Base-by-base conservation (phyloP, 2,329 filamentous ascomycete genomes). In the Penicillium oxalicum region DNA sequence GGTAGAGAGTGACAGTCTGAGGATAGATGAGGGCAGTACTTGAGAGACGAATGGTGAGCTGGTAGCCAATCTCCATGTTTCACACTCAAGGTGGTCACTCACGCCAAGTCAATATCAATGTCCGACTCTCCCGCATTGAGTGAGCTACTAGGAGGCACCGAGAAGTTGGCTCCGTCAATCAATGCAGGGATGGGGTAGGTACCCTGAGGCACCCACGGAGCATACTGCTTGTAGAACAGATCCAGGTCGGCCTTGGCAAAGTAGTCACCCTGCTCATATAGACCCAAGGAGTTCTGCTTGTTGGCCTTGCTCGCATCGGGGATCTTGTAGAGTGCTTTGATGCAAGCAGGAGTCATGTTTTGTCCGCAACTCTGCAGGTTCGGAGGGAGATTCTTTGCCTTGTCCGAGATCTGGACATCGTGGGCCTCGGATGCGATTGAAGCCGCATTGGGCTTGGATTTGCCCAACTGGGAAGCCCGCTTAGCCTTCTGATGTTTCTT, bases 301-400 rank as follows among this genome's bases (percentile, higher is more conserved):
- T 64, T 59, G 13, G 66, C 61, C 6, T 63, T 63, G 3, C 59
- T 64, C 11, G 70, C 71, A 11, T 68, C 56, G 12, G 77, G 71
- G 43, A 74, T 71, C 3, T 67, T 59, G 56, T 76, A 78, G 18
- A 79, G 64, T 4, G 76, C 72, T 38, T 72, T 71, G 44, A 81
- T 70, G 56, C 81, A 84, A 37, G 73, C 72, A 0, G 79, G 78
- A 0, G 79, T 82, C 53, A 83, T 80, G 58, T 76, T 74, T 11
- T 66, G 63, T 55, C 78, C 74, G 59, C 81, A 84, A 36, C 61
- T 61, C 37, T 62, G 55, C 9, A 74, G 61, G 44, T 70, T 59
- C 25, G 56, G 48, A n/a, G 52, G 44, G 35, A 61, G 56, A 1
- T 47, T 45, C 45, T 51, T 24, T 1, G 56, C 56, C 42, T 57